phyloP scores from a whole-genome alignment of 176 grass and related monocot genomes.

The Metroxylon sagu region DNA sequence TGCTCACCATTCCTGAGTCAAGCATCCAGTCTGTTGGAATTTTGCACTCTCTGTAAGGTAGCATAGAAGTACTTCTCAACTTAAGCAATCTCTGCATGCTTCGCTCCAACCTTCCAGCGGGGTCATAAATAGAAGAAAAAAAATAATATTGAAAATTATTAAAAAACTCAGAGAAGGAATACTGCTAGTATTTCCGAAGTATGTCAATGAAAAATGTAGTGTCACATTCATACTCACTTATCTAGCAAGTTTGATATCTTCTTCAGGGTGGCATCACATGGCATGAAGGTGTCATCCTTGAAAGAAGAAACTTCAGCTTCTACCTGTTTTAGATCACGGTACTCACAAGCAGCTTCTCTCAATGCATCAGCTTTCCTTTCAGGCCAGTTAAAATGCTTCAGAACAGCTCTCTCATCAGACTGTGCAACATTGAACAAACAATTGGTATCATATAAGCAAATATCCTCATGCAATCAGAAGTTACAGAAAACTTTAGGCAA shows the following conservation, averaged over 20 bases:
- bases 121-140: not conserved
- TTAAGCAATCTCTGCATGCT: slow-evolving; percentile 51
- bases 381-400: slow-evolving; percentile 65
- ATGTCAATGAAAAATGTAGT: no score
- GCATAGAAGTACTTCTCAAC: slow-evolving; percentile 42
- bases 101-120: slow-evolving; percentile 61
- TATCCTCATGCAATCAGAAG: no score
- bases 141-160: not conserved
- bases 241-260: slow-evolving; percentile 39
- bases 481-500: no score
- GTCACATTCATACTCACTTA: slow-evolving; percentile 15
- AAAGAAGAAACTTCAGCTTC: slow-evolving; percentile 25
- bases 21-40: slow-evolving; percentile 94
- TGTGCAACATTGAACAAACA: not conserved
- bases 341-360: slow-evolving; percentile 39
- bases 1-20: slow-evolving; percentile 68
- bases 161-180: no score
- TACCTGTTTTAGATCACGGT: slow-evolving; percentile 34
- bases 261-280: slow-evolving; percentile 33
- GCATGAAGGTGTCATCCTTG: slow-evolving; percentile 3
- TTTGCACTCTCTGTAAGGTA: slow-evolving; percentile 62
- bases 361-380: slow-evolving; percentile 56
- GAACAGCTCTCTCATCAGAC: slow-evolving; percentile 49
- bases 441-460: no score
- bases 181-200: no score